Base-by-base conservation (phyloP, 371 early-diverging fungal genomes). In the Mucor sp. region DNA sequence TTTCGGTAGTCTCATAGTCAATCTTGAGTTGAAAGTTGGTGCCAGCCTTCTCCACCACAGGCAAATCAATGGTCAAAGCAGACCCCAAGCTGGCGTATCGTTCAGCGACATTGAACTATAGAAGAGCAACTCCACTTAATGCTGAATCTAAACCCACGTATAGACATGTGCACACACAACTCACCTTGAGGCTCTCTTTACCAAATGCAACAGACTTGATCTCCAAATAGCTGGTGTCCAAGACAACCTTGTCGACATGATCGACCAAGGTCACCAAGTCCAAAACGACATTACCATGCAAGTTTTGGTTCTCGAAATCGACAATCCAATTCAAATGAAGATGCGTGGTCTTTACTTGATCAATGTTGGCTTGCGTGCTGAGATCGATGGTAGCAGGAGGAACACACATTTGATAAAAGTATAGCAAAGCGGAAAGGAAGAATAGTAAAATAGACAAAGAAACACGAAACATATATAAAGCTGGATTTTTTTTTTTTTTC, bases 301-400 rank as follows among this genome's bases (percentile, higher is more conserved):
- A 76, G 35, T 82, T 76, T 73, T 91, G 86, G 59, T 70, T 58
- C 17, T 79, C 79, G 79, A 97, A 97, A 72, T 95, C 92, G 60
- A 92, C 91, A 8, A 78, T 78, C 66, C 94, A 85, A 69, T 86
- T 82, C 69, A 97, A 83, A 69, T 94, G 91, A 56, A 94, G 66
- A 70, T 95, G 95, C 35, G 71, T 85, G 6, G 93, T 90, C 58
- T 81, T 72, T 57, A 94, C 80, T 72, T 93, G 85, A 66, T 84
- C 78, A 58, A 91, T 82, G 80, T 97, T 97, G 7, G 96, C 89
- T 64, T 86, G 89, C 56, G 93, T 91, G 76, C 89, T 95, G 4
- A 66, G 44, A 61, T 73, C 74, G 48, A 69, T 48, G 4, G 69
- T 69, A 14, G 50, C 47, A 25, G 68, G n/a, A 12, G 63, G 58